These are phyloP conservation scores for Neurospora hispaniola DNA, from an alignment of 495 filamentous ascomycete species.

Conservation along the genomic window DNA sequence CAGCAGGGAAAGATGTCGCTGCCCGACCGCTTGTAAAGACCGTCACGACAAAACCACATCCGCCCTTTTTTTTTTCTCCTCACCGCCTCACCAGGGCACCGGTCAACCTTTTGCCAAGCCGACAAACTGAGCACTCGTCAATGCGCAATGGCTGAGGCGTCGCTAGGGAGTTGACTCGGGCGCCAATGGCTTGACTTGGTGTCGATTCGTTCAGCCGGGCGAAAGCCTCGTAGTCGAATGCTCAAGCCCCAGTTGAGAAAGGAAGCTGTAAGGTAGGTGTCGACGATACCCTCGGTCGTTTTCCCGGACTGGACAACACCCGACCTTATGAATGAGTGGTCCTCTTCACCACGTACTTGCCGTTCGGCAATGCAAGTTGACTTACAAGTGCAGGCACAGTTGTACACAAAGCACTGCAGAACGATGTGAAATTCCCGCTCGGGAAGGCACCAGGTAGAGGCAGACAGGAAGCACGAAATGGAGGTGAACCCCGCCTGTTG, in stretches of 20 bases:
- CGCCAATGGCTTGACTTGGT: constrained; percentile 16
- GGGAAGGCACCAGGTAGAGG: background rate
- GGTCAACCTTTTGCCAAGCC: constrained; percentile 4
- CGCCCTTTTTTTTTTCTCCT: constrained; percentile 4
- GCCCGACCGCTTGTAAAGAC: constrained; percentile 9
- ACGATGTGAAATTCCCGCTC: background rate
- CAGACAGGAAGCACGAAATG: background rate
- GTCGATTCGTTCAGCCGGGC: constrained; percentile 11
- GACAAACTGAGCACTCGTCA: constrained; percentile 6
- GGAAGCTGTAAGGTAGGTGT: background rate
- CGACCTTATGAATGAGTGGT: background rate
- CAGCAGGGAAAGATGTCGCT: constrained; percentile 6
- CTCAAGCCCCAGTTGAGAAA: background rate
- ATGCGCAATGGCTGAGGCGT: background rate
- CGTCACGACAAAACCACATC: background rate
- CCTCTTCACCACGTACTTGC: background rate
- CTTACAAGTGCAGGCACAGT: background rate
- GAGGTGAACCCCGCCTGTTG: background rate
- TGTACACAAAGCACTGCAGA: background rate
- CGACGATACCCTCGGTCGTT: background rate
- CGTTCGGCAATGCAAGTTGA: background rate
- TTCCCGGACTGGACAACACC: background rate
- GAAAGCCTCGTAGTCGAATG: background rate
- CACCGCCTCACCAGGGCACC: constrained; percentile 8
- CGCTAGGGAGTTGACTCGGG: constrained; percentile 9